Base-by-base conservation (phyloP, 495 filamentous ascomycete species). In the Xylaria telfairii region DNA sequence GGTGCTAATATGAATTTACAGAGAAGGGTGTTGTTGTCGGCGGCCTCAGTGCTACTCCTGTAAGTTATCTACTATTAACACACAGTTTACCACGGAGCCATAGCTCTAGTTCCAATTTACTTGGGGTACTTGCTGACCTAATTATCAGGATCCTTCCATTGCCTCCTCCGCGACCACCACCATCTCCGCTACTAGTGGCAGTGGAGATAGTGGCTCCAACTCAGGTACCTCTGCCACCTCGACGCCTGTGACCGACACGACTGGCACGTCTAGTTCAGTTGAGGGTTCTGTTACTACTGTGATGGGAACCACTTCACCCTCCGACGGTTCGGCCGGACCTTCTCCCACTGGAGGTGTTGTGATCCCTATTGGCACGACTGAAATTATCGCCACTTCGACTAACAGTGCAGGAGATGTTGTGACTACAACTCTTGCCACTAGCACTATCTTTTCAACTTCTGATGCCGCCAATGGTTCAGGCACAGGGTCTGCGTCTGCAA, bases 351-450 rank as follows among this genome's bases (percentile, higher is more conserved):
- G 15, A 60, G 54, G 24, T 24, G 62, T 63, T 60, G 49, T 56
- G 4, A 21, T 70, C 26, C 72, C 75, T 24, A 73, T 79, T 54
- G 68, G 75, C 34, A 83, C 80, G 1, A 69, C 75, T 19, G 73
- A 71, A 30, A 71, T 76, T 9, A 61, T 76, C 26, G 72, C 73
- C 42, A 80, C 75, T 75, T 69, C 79, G 72, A 78, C 73, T 61
- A 73, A 68, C 37, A 82, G 78, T 17, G 72, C 76, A 32, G 65
- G 71, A 28, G 17, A 39, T 21, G 77, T 72, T 26, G 57, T 70
- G 46, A 76, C 74, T 26, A 74, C 74, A 10, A 72, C 76, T 63
- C 63, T 75, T 19, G 10, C 46, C 24, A 79, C 77, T 42, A 78
- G 72, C 47, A 81, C 73, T 34, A 71, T 76, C 53, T 70, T 62